Conservation (phyloP, 257 asterid species). For the Capsicum pubescens region DNA sequence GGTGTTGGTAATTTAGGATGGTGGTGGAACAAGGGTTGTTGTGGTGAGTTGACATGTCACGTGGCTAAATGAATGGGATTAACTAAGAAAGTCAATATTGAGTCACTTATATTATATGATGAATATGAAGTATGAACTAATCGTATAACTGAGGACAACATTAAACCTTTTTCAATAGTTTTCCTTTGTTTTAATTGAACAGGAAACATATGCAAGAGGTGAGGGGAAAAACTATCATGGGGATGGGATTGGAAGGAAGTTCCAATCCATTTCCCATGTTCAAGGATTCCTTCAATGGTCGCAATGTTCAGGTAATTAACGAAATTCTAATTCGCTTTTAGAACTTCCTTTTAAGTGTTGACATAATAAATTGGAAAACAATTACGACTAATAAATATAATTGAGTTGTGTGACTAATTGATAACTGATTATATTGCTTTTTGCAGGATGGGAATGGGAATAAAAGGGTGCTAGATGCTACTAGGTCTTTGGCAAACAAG, state of each 20-base stretch:
- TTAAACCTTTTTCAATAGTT: neutral
- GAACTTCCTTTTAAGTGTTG: too few relatives aligned
- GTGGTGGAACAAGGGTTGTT: too few relatives aligned
- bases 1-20: too few relatives aligned
- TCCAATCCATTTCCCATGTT: slow-evolving; percentile 35
- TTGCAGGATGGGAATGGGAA: slow-evolving; percentile 17
- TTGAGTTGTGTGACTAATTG: neutral
- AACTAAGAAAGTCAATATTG: too few relatives aligned
- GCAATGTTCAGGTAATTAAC: slow-evolving; percentile 29
- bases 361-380: slow-evolving; percentile 7
- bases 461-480: neutral
- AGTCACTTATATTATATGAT: too few relatives aligned
- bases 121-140: neutral
- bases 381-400: neutral
- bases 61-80: too few relatives aligned
- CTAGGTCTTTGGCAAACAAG: neutral
- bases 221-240: slow-evolving; percentile 25
- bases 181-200: neutral
- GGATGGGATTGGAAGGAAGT: slow-evolving; percentile 9
- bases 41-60: too few relatives aligned
- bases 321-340: neutral
- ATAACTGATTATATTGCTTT: too few relatives aligned
- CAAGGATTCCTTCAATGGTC: slow-evolving; percentile 40
- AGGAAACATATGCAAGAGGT: slow-evolving; percentile 21
- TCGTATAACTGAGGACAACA: neutral